Evolutionary conservation across 495 filamentous ascomycete genomes (phyloP), one percentile per base, ranked within the genome.

Genomic region (Aspergillus egyptiacus): DNA sequence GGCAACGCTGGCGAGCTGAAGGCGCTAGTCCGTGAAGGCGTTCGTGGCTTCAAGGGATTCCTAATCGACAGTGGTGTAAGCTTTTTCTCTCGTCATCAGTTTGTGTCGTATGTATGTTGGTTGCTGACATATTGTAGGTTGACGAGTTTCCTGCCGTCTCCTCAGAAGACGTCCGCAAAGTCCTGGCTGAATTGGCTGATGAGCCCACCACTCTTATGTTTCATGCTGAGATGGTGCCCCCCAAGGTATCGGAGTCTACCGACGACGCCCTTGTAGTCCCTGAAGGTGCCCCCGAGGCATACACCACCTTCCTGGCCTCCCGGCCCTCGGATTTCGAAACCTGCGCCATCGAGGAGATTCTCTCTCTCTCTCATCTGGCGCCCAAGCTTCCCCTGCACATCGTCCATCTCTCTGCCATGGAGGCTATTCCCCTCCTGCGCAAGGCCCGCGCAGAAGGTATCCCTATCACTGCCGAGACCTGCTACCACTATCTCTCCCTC

Each of bases 31-130:
- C 70, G 87, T 46, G 82, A 80, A 31, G 93, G 93, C 40, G 93
- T 96, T 19, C 76, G 89, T 34, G 93, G 93, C 30, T 98, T 98
- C 77, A 98, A 98, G 71, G 91, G 93, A 9, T 98, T 98, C 67
- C 69, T 98, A 50, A 96, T 96, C 60, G 89, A 98, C 60, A 95
- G 89, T 57, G 93, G 93, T 52, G 91, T 93, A 81, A 69, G 86
- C 76, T 27, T 27, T n/a, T 47, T 10, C 8, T 40, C 15, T 43
- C 10, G 51, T 52, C 38, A 22, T 48, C 17, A 6, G 14, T 17
- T 14, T 43, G 6, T 19, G 27, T n/a, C 33, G 50, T 19, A 9
- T 35, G 42, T 13, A 28, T 35, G 38, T 54, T 39, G 43, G n/a
- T n/a, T 31, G 6, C 46, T 24, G 35, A 45, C 20, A 46, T 50